phyloP scores from a whole-genome alignment of 202 grass and related monocot genomes.

The Elaeis oleifera region DNA sequence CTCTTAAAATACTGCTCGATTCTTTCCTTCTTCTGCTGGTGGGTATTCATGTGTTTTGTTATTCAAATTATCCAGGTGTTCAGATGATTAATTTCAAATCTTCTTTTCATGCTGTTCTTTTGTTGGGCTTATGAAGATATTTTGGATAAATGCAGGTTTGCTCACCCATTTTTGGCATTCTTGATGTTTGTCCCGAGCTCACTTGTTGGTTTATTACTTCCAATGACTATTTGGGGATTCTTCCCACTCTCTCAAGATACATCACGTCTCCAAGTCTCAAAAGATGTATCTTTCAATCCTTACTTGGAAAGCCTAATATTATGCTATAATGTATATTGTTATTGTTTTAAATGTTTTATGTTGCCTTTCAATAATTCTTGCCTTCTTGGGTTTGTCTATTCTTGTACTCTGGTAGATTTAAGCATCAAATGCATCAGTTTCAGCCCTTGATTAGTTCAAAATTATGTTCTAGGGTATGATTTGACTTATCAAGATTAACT shows the following conservation, averaged over 20 bases:
- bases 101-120: neutral
- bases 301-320: too few species aligned
- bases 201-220: slow-evolving; percentile 64
- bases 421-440: too few species aligned
- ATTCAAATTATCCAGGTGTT: slow-evolving; percentile 5
- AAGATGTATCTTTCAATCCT: slow-evolving; percentile 17
- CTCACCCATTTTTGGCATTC: slow-evolving; percentile 86
- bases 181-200: slow-evolving; percentile 91
- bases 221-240: slow-evolving; percentile 64
- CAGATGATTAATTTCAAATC: neutral
- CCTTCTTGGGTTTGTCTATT: too few species aligned
- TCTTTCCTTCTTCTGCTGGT: neutral
- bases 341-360: too few species aligned
- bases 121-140: neutral
- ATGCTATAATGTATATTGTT: too few species aligned
- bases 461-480: too few species aligned
- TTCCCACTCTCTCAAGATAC: slow-evolving; percentile 14
- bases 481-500: too few species aligned
- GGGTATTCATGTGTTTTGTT: neutral
- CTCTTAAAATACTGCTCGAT: too few species aligned
- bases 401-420: too few species aligned
- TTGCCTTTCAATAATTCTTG: too few species aligned
- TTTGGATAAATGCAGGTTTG: slow-evolving; percentile 52
- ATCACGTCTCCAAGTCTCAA: slow-evolving; percentile 10
- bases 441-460: too few species aligned